Evolutionary conservation across 1,284 basidiomycete species (phyloP), one percentile per base, ranked within the genome.

Genomic region (Retiboletus flavoniger): DNA sequence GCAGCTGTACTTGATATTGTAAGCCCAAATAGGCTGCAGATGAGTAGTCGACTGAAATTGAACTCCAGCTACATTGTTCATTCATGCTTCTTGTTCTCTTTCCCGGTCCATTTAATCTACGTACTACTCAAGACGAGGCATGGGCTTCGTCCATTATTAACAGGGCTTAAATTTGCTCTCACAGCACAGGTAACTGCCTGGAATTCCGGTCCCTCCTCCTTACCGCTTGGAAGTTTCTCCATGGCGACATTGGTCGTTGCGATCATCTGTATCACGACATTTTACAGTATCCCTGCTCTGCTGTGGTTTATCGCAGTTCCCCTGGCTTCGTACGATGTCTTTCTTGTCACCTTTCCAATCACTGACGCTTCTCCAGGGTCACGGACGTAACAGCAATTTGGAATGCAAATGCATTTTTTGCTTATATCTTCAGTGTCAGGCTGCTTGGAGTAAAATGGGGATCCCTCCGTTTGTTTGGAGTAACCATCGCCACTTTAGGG

Each of bases 371-470:
- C n/a, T 51, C 7, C 60, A 91, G 89, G 40, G 74, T 91, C 31
- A 86, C 82, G 57, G 89, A 91, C 69, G 83, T 92, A 31, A 91
- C 89, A 32, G 89, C 90, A 13, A 82, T 92, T 17, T 92, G 89
- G 87, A 93, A 93, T 68, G 84, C 87, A 9, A 91, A 91, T 64
- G 89, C 89, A 4, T 90, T 93, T 72, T 92, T 91, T 66, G 86
- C 85, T 14, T 93, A 92, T 63, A 62, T 90, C 35, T 78, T 93
- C 62, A 79, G 83, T 8, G 82, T 90, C 50, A 80, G 79, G 64
- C 62, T 89, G 2, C 81, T 82, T 54, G 73, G 78, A 26, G 71
- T 81, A 26, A 73, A 75, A 57, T 90, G 86, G 85, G 81, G 89
- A 46, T 60, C 75, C 2, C 75, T 81, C 48, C 84, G 82, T 39